A percentile compares a stretch with the other conserved stretches of the same genome.
Evolutionary conservation across 164 flowering plant genomes (phyloP).

Genomic region (Platanus orientalis): DNA sequence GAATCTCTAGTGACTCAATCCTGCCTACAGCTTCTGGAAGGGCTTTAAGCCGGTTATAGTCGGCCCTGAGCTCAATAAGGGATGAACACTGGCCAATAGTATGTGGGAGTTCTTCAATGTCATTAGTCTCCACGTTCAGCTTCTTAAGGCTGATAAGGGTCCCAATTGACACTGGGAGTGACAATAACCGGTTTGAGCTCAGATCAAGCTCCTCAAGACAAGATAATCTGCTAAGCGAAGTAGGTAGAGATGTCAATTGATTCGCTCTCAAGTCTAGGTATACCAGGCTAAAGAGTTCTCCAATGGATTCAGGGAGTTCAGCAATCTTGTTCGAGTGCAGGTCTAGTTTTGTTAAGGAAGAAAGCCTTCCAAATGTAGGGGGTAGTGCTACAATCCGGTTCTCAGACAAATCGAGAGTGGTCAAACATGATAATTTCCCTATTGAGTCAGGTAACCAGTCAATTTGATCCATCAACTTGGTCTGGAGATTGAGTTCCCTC

Average conservation of each 20-base stretch:
- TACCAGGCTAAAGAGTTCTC: constrained; percentile 57
- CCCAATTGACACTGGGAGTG: constrained; percentile 65
- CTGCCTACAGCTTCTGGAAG: constrained; percentile 90
- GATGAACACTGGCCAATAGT: constrained; percentile 66
- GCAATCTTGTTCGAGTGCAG: constrained; percentile 58
- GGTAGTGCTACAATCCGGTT: constrained; percentile 61
- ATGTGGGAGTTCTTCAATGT: constrained; percentile 82
- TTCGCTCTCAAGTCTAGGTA: constrained; percentile 61
- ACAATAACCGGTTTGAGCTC: constrained; percentile 51
- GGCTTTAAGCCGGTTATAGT: constrained; percentile 79
- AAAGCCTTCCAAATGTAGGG: constrained; percentile 56
- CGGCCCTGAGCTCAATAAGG: constrained; percentile 68
- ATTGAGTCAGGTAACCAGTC: constrained; percentile 86
- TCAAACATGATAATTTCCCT: constrained; percentile 62
- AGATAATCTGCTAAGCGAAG: constrained; percentile 44
- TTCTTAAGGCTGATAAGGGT: constrained; percentile 55
- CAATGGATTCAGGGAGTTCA: constrained; percentile 64
- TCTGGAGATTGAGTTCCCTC: constrained; percentile 50
- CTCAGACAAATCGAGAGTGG: constrained; percentile 67
- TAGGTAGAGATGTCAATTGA: constrained; percentile 52
- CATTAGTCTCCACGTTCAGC: constrained; percentile 63
- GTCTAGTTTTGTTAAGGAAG: constrained; percentile 55
- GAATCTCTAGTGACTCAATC: constrained; percentile 59
- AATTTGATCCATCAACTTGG: constrained; percentile 61
- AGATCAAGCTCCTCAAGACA: constrained; percentile 66